Conservation (phyloP, 441 rosid genomes). For the Raphanus hybrid region DNA sequence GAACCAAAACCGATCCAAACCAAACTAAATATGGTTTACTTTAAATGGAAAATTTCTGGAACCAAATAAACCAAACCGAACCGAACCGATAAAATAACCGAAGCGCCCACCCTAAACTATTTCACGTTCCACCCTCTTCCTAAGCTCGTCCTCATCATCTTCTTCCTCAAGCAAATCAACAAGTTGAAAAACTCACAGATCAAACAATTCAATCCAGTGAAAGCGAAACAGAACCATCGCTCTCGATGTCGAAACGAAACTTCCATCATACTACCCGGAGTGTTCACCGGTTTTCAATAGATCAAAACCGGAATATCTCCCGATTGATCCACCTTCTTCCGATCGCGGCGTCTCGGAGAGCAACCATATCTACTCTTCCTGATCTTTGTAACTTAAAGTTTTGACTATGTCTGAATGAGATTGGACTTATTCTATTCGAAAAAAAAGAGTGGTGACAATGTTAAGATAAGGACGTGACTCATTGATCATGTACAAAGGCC, state of each 20-base stretch:
- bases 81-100: too few species aligned
- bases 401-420: neutral
- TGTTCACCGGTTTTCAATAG: neutral
- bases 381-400: neutral
- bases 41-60: too few species aligned
- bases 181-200: neutral
- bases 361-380: neutral
- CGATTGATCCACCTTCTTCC: neutral
- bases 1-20: too few species aligned
- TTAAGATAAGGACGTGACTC: slow-evolving; percentile 16
- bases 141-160: neutral
- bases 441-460: slow-evolving; percentile 9
- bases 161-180: neutral
- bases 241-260: slow-evolving; percentile 5
- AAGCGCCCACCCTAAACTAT: neutral
- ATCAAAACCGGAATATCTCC: slow-evolving; percentile 8
- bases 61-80: neutral
- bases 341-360: slow-evolving; percentile 8
- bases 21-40: too few species aligned
- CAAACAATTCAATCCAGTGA: neutral
- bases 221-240: neutral
- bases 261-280: neutral
- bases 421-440: neutral
- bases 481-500: slow-evolving; percentile 1
- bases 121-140: neutral